Base-by-base conservation (phyloP, 2,329 filamentous ascomycete genomes). In the Raffaelea arxii region DNA sequence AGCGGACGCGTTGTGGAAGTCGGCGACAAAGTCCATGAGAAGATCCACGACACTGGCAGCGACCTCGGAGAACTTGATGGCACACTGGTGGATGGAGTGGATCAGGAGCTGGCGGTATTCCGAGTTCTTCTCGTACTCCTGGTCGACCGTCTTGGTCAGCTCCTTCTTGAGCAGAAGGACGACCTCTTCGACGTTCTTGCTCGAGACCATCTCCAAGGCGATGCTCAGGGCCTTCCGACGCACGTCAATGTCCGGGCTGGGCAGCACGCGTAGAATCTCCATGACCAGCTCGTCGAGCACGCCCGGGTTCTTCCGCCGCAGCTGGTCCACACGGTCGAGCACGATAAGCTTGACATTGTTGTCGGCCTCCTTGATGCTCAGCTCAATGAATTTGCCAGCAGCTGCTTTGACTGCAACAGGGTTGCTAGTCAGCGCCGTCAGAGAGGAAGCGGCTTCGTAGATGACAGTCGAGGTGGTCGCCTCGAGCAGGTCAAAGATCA, bases 271-370 rank as follows among this genome's bases (percentile, higher is more conserved):
- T 40, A 98, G 74, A 46, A 97, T 90, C 64, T 98, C 92, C 92
- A 98, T 97, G 4, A 86, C 88, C 42, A 97, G 68, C 59, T 98
- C 92, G 60, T 97, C 90, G 48, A 98, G 68, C 19, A 97, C 81
- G 44, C 84, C 84, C 55, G 85, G 81, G 58, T 89, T 87, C 59
- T 82, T 82, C 56, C 79, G 75, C 53, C 84, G 74, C 51, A 90
- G 65, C 55, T 85, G 77, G 57, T 89, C 55, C 32, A 98, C 92
- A 40, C 91, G 84, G 60, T 97, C 92, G 38, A 98, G 75, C 19
- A 98, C 92, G 56, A 98, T 98, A 40, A 98, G 81, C 70, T 98
- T 98, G 53, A 98, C 92, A 61, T 98, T 98, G 72, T 98, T 98
- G 65, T 98, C 92, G 1, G 92, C 84, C 67, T 97, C 92, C 68